These are phyloP conservation scores for Karstenula rhodostoma DNA, from an alignment of 2,329 filamentous ascomycete species.

Conservation along the genomic window DNA sequence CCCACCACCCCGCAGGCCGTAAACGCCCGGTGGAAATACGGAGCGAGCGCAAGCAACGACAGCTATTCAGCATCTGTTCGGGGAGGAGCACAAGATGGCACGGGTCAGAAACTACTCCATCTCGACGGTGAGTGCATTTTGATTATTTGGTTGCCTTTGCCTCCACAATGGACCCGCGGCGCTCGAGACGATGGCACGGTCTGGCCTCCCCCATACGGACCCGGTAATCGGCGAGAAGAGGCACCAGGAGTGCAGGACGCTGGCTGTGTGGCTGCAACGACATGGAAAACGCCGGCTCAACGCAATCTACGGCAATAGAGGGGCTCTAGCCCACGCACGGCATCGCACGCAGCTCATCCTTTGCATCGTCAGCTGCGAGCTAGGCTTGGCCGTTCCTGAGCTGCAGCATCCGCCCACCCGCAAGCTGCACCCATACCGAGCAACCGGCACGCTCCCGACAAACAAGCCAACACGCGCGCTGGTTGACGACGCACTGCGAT, in stretches of 20 bases:
- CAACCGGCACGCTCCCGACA: constrained; percentile 35
- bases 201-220: neutral
- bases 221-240: constrained; percentile 23
- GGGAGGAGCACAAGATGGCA: constrained; percentile 26
- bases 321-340: constrained; percentile 4
- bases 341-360: neutral
- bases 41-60: neutral
- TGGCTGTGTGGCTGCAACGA: constrained; percentile 15
- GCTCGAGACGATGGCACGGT: constrained; percentile 5
- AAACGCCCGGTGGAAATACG: constrained; percentile 2
- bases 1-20: constrained; percentile 4
- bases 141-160: constrained; percentile 21
- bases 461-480: constrained; percentile 30
- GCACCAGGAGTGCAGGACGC: constrained; percentile 14
- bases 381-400: constrained; percentile 10
- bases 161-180: constrained; percentile 20
- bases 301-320: neutral
- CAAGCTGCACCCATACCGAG: constrained; percentile 23
- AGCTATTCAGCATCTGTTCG: neutral
- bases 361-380: constrained; percentile 2
- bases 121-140: constrained; percentile 42
- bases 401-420: constrained; percentile 7
- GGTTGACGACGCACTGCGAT: constrained; percentile 36
- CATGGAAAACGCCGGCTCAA: constrained; percentile 36
- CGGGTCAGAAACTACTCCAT: constrained; percentile 48